phyloP scores from a whole-genome alignment of 1,139 yeast species.

The Candida pseudoviswanathii region DNA sequence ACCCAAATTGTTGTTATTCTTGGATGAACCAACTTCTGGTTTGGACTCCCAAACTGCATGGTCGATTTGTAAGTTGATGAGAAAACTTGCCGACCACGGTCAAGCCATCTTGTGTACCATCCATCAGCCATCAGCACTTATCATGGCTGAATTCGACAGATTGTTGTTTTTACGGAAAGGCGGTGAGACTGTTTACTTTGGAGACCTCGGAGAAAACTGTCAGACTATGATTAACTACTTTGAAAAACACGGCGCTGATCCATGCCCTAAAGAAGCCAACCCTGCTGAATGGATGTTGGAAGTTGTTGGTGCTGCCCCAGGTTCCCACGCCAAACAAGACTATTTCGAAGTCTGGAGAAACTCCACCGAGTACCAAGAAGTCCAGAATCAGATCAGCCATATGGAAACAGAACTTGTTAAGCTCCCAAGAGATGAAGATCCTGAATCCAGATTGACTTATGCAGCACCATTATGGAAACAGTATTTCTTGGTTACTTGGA shows the following conservation, averaged over 20 bases:
- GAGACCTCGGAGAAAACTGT: conserved; percentile 61
- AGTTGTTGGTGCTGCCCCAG: conserved; percentile 49
- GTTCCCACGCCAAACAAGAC: conserved; percentile 36
- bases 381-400: conserved; percentile 26
- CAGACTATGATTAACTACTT: conserved; percentile 52
- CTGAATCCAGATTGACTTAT: conserved; percentile 24
- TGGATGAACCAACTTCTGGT: conserved; percentile 44
- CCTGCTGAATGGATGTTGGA: conserved; percentile 64
- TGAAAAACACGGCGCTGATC: conserved; percentile 50
- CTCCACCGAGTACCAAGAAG: conserved; percentile 27
- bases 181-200: conserved; percentile 67
- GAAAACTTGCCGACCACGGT: conserved; percentile 43
- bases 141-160: conserved; percentile 36
- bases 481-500: conserved; percentile 25
- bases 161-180: conserved; percentile 40
- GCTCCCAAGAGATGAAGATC: conserved; percentile 26
- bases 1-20: conserved; percentile 36
- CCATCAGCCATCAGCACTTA: conserved; percentile 43
- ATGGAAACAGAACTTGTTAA: conserved; percentile 35
- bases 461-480: conserved; percentile 34
- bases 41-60: conserved; percentile 46
- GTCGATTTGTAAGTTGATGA: conserved; percentile 43
- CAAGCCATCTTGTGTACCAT: conserved; percentile 45
- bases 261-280: conserved; percentile 47
- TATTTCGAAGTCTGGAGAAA: conserved; percentile 37